Base-by-base conservation (phyloP, 768 basidiomycete genomes). In the Brasilioporus rufonigricans region DNA sequence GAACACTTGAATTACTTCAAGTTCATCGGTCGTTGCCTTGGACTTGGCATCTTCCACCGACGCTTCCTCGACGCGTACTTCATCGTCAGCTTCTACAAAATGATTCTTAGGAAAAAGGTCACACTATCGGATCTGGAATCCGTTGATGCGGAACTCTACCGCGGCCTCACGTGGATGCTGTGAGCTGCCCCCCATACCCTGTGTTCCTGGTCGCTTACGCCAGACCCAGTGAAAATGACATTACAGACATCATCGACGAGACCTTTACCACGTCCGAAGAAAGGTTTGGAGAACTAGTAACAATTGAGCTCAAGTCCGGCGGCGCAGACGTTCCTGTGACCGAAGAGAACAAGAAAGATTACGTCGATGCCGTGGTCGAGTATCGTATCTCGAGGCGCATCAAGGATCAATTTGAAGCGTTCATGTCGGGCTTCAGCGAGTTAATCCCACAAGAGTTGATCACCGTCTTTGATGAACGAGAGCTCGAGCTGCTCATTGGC, bases 1-100 rank as follows among this genome's bases (percentile, higher is more conserved):
- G 97, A 99, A 74, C 97, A 99, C 74, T 74, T 99, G 70, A 98
- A 98, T 77, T 99, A 98, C 77, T 98, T 98, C 89, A 98, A 98
- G 76, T 98, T 99, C 73, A 98, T 99, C 61, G 97, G 97, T 10
- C 86, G 97, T 33, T 92, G 90, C 66, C 78, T 98, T 51, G 94
- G 95, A 49, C 81, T 98, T 41, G 96, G 92, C 60, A 98, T 99
- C 70, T 99, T 99, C 86, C 97, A 99, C 70, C 87, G 97, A 51
- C 91, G 97, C 11, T 99, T 99, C 87, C 76, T 99, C 60, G 97
- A 99, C 62, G 96, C 95, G 33, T 98, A 98, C 80, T 99, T 99
- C 72, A 98, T 98, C 61, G 94, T 96, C 70, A 92, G 92, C 65
- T 97, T 99, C 81, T 98, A 99, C 84, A 99, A 98, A 80, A 98